phyloP scores from a whole-genome alignment of 345 rosid genomes.

The Cardamine resedifolia region DNA sequence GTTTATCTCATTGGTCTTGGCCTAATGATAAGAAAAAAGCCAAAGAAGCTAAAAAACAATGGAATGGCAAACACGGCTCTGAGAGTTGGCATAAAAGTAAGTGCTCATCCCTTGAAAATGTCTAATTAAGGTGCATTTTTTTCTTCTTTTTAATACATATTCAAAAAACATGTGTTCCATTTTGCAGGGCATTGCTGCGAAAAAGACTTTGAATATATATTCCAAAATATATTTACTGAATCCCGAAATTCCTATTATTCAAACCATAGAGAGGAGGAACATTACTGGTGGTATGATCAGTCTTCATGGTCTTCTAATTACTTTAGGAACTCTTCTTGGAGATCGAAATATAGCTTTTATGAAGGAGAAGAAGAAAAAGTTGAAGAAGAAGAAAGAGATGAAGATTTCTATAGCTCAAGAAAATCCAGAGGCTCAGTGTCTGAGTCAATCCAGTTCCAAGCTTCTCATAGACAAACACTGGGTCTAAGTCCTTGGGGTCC shows the following conservation, averaged over 20 bases:
- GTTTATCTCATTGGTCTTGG: conserved; percentile 32
- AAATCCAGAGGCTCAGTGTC: conserved; percentile 25
- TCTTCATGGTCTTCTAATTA: conserved; percentile 39
- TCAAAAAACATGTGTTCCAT: neutral
- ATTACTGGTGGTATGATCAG: conserved; percentile 43
- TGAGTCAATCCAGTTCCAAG: conserved; percentile 33
- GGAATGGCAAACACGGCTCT: conserved; percentile 34
- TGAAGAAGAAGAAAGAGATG: conserved; percentile 8
- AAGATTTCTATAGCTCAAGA: neutral
- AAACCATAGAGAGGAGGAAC: conserved; percentile 40
- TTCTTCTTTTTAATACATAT: neutral
- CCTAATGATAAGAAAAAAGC: conserved; percentile 29
- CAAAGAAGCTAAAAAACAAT: conserved; percentile 35
- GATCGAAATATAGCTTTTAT: conserved; percentile 42
- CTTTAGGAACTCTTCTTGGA: conserved; percentile 40
- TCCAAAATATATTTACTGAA: conserved; percentile 57
- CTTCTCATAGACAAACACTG: conserved; percentile 68
- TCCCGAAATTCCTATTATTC: conserved; percentile 44
- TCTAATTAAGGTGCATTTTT: neutral
- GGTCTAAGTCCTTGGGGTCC: conserved; percentile 70
- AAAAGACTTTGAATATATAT: conserved; percentile 48
- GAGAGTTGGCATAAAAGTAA: conserved; percentile 49
- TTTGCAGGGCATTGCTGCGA: conserved; percentile 53
- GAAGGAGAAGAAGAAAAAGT: conserved; percentile 30
- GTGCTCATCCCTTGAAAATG: conserved; percentile 19